A percentile compares a stretch with the other conserved stretches of the same genome.
Conservation (phyloP, 805 yeast species). For the Kurtzmaniella cleridarum region DNA sequence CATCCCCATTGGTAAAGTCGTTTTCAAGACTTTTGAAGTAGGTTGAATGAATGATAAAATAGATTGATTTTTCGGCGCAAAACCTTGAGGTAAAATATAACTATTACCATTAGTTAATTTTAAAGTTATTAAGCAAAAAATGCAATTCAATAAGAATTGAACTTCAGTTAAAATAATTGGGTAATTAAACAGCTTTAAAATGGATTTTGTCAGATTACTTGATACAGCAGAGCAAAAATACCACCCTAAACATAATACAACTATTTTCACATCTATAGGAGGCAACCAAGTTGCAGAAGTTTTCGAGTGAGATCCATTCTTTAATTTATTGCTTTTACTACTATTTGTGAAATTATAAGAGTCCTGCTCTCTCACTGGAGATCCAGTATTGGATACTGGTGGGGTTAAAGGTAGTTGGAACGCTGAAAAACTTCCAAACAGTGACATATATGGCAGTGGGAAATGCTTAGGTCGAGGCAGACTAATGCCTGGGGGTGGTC, state of each 20-base stretch:
- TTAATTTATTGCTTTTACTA: conserved; percentile 2
- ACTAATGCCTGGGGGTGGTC: conserved; percentile 4
- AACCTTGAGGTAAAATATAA: conserved; percentile 40
- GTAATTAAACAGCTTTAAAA: conserved; percentile 61
- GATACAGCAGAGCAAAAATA: conserved; percentile 76
- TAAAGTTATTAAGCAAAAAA: conserved; percentile 42
- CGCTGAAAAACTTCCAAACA: conserved; percentile 8
- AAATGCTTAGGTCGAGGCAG: conserved; percentile 1
- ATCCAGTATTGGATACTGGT: conserved; percentile 26
- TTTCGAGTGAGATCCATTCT: conserved; percentile 2
- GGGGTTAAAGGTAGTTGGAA: conserved; percentile 28
- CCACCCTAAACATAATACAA: conserved; percentile 65
- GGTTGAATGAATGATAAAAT: conserved; percentile 48
- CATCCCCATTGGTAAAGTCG: conserved; percentile 90
- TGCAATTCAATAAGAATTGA: conserved; percentile 73
- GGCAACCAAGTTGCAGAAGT: conserved; percentile 14
- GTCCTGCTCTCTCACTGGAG: conserved; percentile 23
- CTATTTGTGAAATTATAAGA: conserved; percentile 1
- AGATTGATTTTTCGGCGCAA: conserved; percentile 37
- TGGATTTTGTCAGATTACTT: conserved; percentile 74
- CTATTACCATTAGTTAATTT: conserved; percentile 6
- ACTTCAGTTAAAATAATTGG: conserved; percentile 88
- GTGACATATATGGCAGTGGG: conserved; percentile 10
- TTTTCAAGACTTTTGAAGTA: conserved; percentile 43
- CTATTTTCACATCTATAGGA: conserved; percentile 18